These are phyloP conservation scores for Pseudopithomyces maydicus DNA, from an alignment of 2,329 filamentous ascomycete species.

Conservation along the genomic window DNA sequence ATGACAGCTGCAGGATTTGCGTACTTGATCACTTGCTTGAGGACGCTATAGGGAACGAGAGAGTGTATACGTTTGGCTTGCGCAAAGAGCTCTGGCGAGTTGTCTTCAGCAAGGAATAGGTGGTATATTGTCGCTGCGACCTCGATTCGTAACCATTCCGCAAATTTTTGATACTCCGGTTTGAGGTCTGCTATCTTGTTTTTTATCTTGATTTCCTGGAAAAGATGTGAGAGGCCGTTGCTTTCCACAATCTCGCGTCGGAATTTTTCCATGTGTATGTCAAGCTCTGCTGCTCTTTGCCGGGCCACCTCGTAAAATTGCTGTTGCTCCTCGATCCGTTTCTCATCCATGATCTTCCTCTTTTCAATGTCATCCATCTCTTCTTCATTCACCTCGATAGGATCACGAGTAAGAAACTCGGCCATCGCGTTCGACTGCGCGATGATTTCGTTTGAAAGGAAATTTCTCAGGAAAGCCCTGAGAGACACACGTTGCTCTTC, in stretches of 20 bases:
- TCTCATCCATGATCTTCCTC: constrained; percentile 82
- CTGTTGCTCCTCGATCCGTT: constrained; percentile 88
- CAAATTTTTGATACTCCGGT: constrained; percentile 96
- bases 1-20: constrained; percentile 97
- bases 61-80: constrained; percentile 95
- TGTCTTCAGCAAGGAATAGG: constrained; percentile 95
- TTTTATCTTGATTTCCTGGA: constrained; percentile 91
- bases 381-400: constrained; percentile 76
- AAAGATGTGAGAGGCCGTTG: constrained; percentile 90
- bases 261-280: constrained; percentile 95
- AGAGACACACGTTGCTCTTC: constrained; percentile 92
- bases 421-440: constrained; percentile 81
- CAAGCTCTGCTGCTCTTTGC: constrained; percentile 86
- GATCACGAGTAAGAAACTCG: constrained; percentile 79
- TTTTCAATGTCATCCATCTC: constrained; percentile 81
- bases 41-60: constrained; percentile 85
- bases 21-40: constrained; percentile 97
- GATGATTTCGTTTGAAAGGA: constrained; percentile 83
- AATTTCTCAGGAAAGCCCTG: constrained; percentile 83
- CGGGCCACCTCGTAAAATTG: constrained; percentile 95
- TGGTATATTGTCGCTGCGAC: constrained; percentile 96
- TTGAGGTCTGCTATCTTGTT: constrained; percentile 84
- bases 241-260: constrained; percentile 69
- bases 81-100: constrained; percentile 93
- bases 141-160: constrained; percentile 97